Evolutionary conservation across 768 basidiomycete species (phyloP), one percentile per base, ranked within the genome.

Genomic region (Russula foetens): DNA sequence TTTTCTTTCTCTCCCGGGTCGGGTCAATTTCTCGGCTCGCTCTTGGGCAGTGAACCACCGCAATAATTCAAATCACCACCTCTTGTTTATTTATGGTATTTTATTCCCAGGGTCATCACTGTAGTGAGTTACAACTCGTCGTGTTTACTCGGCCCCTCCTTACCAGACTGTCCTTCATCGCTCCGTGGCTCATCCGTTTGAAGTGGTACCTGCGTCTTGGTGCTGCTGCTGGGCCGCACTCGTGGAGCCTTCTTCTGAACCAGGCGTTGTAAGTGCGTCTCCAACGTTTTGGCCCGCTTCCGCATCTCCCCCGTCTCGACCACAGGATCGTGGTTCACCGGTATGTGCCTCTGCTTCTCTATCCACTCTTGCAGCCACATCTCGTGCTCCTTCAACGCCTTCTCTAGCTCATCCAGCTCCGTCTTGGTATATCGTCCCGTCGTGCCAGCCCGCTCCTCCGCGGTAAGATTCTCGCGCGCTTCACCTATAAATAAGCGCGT

Each of bases 231-330:
- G 49, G 84, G 85, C 75, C 77, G 82, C 56, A 73, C 70, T 72
- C 86, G 88, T 2, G 88, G 84, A 46, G 78, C 75, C 75, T 83
- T 90, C 71, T 86, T 78, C 76, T 77, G 87, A 66, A 79, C 79
- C 60, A 92, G 67, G 69, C 78, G 84, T 71, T 84, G 82, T 72
- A 91, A 68, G 50, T 85, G 85, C 53, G 76, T 81, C 77, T 96
- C 92, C 38, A 97, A 75, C 46, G 80, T 80, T 79, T 87, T 89
- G 28, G 89, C 88, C 58, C 88, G 79, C 57, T 84, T 84, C 74
- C 86, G 87, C 83, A 98, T 85, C 74, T 98, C 94, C 66, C 75
- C 81, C 52, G 87, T 88, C 73, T 85, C 81, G 33, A 98, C 82
- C n/a, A 88, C 88, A 3, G 94, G 92, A 69, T 97, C 85, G 69